These are phyloP conservation scores for Musa itinerans DNA, from an alignment of 176 grass and related monocot genomes.

Conservation along the genomic window DNA sequence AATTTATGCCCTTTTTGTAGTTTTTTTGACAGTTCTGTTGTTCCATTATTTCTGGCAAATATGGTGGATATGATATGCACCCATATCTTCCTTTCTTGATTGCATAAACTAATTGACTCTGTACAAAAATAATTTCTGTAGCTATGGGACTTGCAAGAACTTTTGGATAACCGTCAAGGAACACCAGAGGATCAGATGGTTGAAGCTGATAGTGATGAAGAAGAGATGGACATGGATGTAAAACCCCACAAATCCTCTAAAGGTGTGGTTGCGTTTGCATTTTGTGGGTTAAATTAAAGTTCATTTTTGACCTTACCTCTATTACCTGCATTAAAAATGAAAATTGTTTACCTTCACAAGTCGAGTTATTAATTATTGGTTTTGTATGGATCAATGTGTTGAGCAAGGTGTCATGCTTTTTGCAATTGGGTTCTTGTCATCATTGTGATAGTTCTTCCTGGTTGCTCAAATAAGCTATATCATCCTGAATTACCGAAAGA, in stretches of 20 bases:
- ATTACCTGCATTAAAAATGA: neutral
- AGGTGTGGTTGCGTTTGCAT: constrained; percentile 26
- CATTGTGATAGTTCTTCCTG: too few relatives aligned
- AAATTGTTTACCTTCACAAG: neutral
- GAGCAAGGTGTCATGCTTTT: too few relatives aligned
- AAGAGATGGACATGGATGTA: constrained; percentile 64
- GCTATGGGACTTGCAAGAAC: constrained; percentile 88
- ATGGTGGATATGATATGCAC: too few relatives aligned
- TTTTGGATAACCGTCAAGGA: constrained; percentile 37
- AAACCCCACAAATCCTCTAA: constrained; percentile 35
- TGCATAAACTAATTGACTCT: neutral
- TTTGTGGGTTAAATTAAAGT: neutral
- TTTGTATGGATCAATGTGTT: too few relatives aligned
- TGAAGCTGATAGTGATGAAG: constrained; percentile 47
- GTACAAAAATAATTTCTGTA: constrained; percentile 22
- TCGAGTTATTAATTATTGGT: too few relatives aligned
- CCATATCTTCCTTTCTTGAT: neutral
- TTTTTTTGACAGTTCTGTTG: too few relatives aligned
- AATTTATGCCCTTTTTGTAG: neutral
- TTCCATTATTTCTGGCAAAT: neutral
- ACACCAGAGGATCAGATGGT: constrained; percentile 15
- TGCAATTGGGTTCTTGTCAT: neutral
- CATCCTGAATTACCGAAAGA: neutral
- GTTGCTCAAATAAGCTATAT: too few relatives aligned
- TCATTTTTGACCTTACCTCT: neutral